Base-by-base conservation (phyloP, 371 early-diverging fungal species). In the Nematocida parisii region DNA sequence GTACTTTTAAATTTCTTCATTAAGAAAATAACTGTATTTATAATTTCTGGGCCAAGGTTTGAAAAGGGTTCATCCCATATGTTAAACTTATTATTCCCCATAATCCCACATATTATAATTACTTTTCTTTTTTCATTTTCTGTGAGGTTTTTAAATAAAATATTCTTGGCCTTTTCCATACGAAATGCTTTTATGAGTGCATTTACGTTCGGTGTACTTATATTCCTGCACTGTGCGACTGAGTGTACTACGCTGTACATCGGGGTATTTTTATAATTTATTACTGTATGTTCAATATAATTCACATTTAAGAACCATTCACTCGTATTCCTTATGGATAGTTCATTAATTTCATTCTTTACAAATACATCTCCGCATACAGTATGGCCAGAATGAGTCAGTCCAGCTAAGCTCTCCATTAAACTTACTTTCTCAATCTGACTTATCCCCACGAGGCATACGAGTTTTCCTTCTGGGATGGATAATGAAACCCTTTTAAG, bases 401-500 rank as follows among this genome's bases (percentile, higher is more conserved):
- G 1, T 90, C 89, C 84, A 86, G 61, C 72, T 3, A 88, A 66
- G 5, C 75, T 81, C 6, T 84, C 83, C 61, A 89, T 75, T 4
- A 86, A 71, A 9, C 87, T 88, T 42, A 87, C 81, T 62, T 89
- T 89, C 11, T 89, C 88, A 47, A 92, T 90, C 70, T 89, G 89
- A 46, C 91, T 90, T 1, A 91, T 89, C 20, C 89, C 93, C 90
- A 93, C 90, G 61, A 93, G 90, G 13, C 50, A 45, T 20, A 39
- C 40, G 11, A 64, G 33, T 22, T 64, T 64, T 40, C 64, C 64
- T 42, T 64, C 22, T n/a, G 64, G 64, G 42, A 64, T 7, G 22
- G 64, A 64, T 13, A 64, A 22, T 7, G 64, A 64, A 11, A 45
- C 64, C 2, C 64, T 64, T 64, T 42, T 64, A 7, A 64, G 64